These are phyloP conservation scores for Diaporthe batatas DNA, from an alignment of 2,329 filamentous ascomycete species.

Conservation along the genomic window DNA sequence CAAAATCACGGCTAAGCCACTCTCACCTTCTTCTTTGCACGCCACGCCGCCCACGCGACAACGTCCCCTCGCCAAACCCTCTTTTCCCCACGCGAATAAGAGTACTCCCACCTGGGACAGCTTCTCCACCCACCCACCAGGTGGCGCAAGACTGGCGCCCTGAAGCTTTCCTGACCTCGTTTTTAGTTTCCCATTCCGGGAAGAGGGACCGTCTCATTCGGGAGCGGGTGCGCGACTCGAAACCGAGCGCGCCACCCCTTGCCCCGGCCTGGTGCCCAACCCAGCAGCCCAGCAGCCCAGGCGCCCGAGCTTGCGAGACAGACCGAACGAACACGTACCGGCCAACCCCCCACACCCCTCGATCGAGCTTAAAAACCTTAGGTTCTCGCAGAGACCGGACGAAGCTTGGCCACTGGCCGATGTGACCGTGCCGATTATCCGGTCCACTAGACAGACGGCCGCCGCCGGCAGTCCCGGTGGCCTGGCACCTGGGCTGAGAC, in stretches of 20 bases:
- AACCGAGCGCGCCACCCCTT: background rate
- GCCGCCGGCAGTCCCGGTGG: background rate
- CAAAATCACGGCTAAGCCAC: constrained; percentile 9
- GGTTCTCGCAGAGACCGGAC: constrained; percentile 19
- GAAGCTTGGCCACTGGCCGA: constrained; percentile 18
- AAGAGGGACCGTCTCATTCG: constrained; percentile 12
- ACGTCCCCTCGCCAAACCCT: background rate
- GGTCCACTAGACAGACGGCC: background rate
- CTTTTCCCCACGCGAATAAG: background rate
- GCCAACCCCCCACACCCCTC: background rate
- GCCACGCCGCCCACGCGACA: background rate
- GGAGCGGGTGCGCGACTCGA: constrained; percentile 15
- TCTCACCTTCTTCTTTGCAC: background rate
- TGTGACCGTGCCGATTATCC: constrained; percentile 20
- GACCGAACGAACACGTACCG: background rate
- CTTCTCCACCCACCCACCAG: background rate
- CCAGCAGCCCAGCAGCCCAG: too few species aligned
- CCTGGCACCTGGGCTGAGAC: background rate
- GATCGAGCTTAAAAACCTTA: constrained; percentile 7
- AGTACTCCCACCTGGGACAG: background rate
- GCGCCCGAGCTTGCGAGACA: background rate
- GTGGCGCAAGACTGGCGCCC: constrained; percentile 1
- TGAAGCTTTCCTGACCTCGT: background rate
- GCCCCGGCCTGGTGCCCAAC: too few species aligned
- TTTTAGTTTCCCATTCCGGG: background rate